These are phyloP conservation scores for Triticum aestivum DNA, from an alignment of 176 grass and related monocot genomes.

Conservation along the genomic window IWGSC_CS_RefSeq_v2.1 NC_057812.1:743072190-743072689, in stretches of 20 bases:
- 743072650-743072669: background rate
- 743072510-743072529: background rate
- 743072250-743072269: conserved; percentile 44
- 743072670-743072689: background rate
- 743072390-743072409: background rate
- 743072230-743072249: conserved; percentile 61
- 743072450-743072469: background rate
- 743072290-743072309: conserved; percentile 76
- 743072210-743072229: conserved; percentile 63
- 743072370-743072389: background rate
- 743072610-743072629: background rate
- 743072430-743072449: background rate
- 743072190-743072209: conserved; percentile 59
- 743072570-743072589: background rate
- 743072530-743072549: background rate
- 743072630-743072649: background rate
- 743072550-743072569: background rate
- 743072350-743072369: background rate
- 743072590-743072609: background rate
- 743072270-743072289: conserved; percentile 51
- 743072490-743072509: background rate
- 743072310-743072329: conserved; percentile 75
- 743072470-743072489: background rate
- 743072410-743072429: background rate
- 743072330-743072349: conserved; percentile 29